Evolutionary conservation across 495 filamentous ascomycete species (phyloP), one percentile per base, ranked within the genome.

Genomic region (Penicillium pancosmium): DNA sequence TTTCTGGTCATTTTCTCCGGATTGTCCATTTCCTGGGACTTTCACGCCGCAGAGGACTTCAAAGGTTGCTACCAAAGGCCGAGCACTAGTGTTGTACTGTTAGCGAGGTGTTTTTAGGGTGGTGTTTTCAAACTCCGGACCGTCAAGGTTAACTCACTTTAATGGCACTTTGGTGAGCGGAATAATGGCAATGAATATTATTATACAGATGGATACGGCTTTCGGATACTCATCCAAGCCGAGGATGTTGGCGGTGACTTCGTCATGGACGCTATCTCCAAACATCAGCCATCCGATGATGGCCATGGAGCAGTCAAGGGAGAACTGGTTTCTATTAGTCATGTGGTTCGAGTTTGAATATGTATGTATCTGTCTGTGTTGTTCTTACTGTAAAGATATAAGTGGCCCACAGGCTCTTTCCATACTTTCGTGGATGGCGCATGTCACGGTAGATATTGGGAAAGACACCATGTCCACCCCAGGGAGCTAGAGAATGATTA

Each of bases 391-490:
- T 96, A 72, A 97, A 97, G n/a, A 85, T 72, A 68, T 94, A 98
- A 1, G 93, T 96, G 41, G 87, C 82, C 66, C 88, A 85, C 18
- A 97, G 80, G 50, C 87, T 88, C 70, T 83, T 84, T 19, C 78
- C 80, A 70, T 94, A 98, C 67, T 91, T 94, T 47, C 89, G 81
- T 0, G 94, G 92, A 70, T 98, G 94, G 60, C 94, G 82, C 94
- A 98, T 98, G 74, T 98, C 94, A 52, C 92, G 84, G 71, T 97
- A 98, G 66, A 98, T 97, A 66, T 96, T 96, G 2, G 94, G 94
- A 68, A 98, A 97, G 27, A 98, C 94, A 53, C 86, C 83, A 68
- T 98, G 94, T 8, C 94, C 94, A 62, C 94, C 94, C 92, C 92
- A 98, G 1, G 93, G 92, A 23, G 92, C 81, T 84, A 44, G 55